These are phyloP conservation scores for Fusarium nanum DNA, from an alignment of 2,329 filamentous ascomycete genomes.

Conservation along the genomic window DNA sequence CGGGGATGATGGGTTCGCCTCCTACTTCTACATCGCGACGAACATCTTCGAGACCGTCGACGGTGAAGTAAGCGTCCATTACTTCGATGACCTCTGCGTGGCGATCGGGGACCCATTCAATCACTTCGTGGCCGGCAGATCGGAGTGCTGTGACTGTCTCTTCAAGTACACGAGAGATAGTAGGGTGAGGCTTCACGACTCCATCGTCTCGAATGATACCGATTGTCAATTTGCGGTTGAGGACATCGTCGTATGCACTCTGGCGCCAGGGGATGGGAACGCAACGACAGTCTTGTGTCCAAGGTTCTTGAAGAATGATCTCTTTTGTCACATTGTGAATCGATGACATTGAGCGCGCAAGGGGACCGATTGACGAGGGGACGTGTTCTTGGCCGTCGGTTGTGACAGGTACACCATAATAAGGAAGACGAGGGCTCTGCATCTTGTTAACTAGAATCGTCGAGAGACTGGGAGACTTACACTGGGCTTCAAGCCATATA, in stretches of 20 bases:
- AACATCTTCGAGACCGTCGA: conserved; percentile 73
- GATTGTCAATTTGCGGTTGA: conserved; percentile 60
- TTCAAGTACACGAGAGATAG: conserved; percentile 59
- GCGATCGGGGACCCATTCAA: conserved; percentile 63
- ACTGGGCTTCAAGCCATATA: conserved; percentile 45
- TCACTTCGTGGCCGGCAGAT: conserved; percentile 63
- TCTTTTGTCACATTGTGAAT: conserved; percentile 61
- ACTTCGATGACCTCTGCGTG: conserved; percentile 67
- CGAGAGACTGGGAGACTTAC: conserved; percentile 8
- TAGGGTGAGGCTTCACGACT: conserved; percentile 66
- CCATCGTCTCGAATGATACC: conserved; percentile 64
- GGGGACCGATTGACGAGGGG: conserved; percentile 70
- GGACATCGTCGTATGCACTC: conserved; percentile 53
- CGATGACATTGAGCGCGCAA: conserved; percentile 60
- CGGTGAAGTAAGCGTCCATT: conserved; percentile 72
- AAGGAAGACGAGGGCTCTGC: conserved; percentile 68
- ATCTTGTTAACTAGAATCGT: neutral
- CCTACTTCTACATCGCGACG: conserved; percentile 62
- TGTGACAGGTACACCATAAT: conserved; percentile 68
- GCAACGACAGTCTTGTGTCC: conserved; percentile 66
- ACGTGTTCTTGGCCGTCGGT: conserved; percentile 74
- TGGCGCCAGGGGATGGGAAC: conserved; percentile 66
- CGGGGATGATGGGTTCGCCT: conserved; percentile 69
- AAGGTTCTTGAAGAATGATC: conserved; percentile 61
- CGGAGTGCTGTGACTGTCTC: conserved; percentile 53